phyloP scores from a whole-genome alignment of 2,329 filamentous ascomycete species.

The Byssoonygena ceratinophila region DNA sequence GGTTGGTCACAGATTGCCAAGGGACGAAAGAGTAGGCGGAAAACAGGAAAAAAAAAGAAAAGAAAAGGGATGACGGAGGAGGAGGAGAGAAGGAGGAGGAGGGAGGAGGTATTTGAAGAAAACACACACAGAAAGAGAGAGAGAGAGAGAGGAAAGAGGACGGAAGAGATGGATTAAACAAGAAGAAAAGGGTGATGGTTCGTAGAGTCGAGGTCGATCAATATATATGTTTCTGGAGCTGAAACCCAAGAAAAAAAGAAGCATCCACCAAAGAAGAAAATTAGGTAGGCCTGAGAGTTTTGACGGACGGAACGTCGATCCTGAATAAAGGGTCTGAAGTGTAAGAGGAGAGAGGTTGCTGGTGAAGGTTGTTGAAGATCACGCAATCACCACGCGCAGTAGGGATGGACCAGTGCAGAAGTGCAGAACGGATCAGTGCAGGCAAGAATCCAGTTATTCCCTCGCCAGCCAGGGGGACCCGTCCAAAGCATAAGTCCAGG shows the following conservation, averaged over 20 bases:
- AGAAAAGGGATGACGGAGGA: neutral
- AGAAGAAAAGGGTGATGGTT: neutral
- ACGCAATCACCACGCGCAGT: slow-evolving; percentile 1
- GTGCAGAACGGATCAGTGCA: too few species aligned
- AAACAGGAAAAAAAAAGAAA: neutral
- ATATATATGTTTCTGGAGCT: neutral
- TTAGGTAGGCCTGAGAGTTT: neutral
- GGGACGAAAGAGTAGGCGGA: neutral
- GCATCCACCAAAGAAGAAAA: neutral
- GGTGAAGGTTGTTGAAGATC: neutral
- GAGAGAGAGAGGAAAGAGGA: neutral
- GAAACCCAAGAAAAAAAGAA: neutral
- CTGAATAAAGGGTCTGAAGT: neutral
- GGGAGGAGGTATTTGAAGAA: neutral
- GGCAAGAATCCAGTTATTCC: too few species aligned
- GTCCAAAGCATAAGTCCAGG: neutral
- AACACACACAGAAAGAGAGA: neutral
- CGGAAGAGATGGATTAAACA: neutral
- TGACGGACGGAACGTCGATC: slow-evolving; percentile 7
- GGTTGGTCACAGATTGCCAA: slow-evolving; percentile 4
- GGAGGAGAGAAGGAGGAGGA: neutral
- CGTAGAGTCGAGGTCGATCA: neutral
- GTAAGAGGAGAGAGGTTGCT: neutral
- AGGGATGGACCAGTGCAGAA: too few species aligned
- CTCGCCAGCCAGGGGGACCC: neutral